Evolutionary conservation across 192 early-diverging fungal genomes (phyloP).

Genomic region (Geosiphon pyriformis): DNA sequence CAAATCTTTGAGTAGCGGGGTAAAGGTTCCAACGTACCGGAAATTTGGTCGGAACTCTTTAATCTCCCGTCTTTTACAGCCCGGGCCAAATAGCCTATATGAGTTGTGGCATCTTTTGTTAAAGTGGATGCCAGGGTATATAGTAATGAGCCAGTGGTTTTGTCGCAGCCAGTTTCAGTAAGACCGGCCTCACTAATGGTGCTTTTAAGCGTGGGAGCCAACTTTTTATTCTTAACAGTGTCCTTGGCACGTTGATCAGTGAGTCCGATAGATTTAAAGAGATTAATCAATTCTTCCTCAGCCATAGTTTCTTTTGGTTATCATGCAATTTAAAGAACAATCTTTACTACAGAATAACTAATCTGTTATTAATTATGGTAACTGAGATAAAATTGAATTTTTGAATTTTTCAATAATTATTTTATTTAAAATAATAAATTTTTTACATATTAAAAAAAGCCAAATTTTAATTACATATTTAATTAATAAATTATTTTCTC

Average conservation of each 20-base stretch:
- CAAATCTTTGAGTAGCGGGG: too few species aligned
- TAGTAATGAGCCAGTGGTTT: slow-evolving; percentile 66
- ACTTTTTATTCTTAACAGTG: slow-evolving; percentile 93
- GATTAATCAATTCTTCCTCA: slow-evolving; percentile 48
- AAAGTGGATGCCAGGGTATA: slow-evolving; percentile 86
- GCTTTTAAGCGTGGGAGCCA: slow-evolving; percentile 68
- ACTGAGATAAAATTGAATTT: too few species aligned
- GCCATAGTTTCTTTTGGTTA: slow-evolving; percentile 18
- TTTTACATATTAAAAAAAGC: too few species aligned
- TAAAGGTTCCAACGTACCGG: slow-evolving; percentile 43
- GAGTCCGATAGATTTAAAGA: slow-evolving; percentile 86
- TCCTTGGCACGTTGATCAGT: slow-evolving; percentile 89
- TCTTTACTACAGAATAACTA: too few species aligned
- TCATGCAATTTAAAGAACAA: too few species aligned
- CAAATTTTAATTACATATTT: too few species aligned
- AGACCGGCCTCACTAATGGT: slow-evolving; percentile 67
- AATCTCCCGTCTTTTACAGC: slow-evolving; percentile 72
- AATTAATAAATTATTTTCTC: too few species aligned
- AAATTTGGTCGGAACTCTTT: slow-evolving; percentile 77
- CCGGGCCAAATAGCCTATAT: slow-evolving; percentile 75
- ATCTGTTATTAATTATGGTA: too few species aligned
- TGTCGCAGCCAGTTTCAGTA: slow-evolving; percentile 41
- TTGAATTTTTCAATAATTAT: too few species aligned
- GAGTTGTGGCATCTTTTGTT: slow-evolving; percentile 65
- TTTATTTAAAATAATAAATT: too few species aligned